Percentiles rank a stretch among this genome's conserved stretches.
Conservation (phyloP, 2,329 filamentous ascomycete species). For the Tympanopsis confertula region DNA sequence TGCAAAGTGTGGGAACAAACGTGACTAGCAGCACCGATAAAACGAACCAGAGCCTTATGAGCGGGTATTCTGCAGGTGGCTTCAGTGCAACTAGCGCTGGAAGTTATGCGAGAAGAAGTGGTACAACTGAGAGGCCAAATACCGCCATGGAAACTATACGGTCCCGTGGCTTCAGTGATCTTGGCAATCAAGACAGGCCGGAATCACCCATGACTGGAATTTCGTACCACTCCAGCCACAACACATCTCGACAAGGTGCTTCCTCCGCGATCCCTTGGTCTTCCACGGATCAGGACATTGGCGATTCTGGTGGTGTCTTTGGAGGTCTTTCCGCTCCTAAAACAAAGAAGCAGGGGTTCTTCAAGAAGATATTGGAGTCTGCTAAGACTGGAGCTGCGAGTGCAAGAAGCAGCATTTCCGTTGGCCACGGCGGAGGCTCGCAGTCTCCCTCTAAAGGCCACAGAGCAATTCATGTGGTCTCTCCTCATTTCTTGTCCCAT, state of each 20-base stretch:
- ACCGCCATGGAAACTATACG: not conserved
- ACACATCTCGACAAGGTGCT: constrained; percentile 5
- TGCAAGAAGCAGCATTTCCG: constrained; percentile 7
- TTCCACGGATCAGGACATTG: not conserved
- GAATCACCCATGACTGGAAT: not conserved
- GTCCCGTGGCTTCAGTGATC: not conserved
- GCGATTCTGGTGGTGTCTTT: constrained; percentile 6
- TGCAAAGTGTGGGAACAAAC: constrained; percentile 42
- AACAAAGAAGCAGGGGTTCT: constrained; percentile 10
- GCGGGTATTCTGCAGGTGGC: not conserved
- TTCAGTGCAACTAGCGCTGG: constrained; percentile 1
- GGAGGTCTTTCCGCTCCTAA: constrained; percentile 4
- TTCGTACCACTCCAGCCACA: constrained; percentile 6
- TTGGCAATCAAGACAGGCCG: not conserved
- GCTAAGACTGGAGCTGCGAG: constrained; percentile 14
- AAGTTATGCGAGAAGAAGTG: not conserved
- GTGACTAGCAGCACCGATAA: not conserved
- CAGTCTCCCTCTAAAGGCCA: constrained; percentile 30
- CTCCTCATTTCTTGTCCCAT: no score
- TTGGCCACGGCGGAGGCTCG: not conserved
- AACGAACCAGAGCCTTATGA: not conserved
- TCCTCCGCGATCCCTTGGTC: constrained; percentile 6
- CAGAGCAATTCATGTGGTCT: no score
- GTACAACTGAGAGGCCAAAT: not conserved
- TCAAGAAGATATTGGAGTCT: constrained; percentile 13